phyloP scores from a whole-genome alignment of 1,139 yeast species.

The Candida tropicalis region DNA sequence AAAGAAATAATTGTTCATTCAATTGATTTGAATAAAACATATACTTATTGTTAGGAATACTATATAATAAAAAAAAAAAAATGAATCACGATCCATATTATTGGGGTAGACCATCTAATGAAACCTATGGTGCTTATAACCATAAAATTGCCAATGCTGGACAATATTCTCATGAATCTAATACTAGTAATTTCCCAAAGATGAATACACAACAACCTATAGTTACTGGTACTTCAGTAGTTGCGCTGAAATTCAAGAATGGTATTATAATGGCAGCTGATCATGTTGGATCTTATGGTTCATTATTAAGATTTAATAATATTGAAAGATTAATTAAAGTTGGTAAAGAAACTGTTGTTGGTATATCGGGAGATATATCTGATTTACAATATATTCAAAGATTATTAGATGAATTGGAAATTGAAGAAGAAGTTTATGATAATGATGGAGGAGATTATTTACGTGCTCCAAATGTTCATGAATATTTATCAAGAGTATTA shows the following conservation, averaged over 20 bases:
- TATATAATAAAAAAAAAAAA: background rate
- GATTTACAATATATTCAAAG: conserved; percentile 87
- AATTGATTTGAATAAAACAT: background rate
- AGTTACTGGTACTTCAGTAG: conserved; percentile 94
- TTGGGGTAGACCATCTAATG: conserved; percentile 95
- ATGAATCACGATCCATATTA: conserved; percentile 95
- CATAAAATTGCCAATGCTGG: conserved; percentile 64
- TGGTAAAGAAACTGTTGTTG: conserved; percentile 86
- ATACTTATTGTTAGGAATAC: background rate
- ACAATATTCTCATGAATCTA: conserved; percentile 13
- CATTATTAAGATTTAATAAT: conserved; percentile 82
- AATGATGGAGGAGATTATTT: conserved; percentile 72
- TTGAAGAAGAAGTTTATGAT: conserved; percentile 76
- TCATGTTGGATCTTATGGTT: conserved; percentile 90
- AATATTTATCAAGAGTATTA: conserved; percentile 80
- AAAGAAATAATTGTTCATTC: background rate
- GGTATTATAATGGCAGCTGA: conserved; percentile 97
- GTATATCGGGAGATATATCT: conserved; percentile 92
- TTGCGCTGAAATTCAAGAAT: conserved; percentile 85
- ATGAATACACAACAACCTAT: conserved; percentile 93
- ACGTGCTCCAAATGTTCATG: conserved; percentile 86
- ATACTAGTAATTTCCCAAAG: conserved; percentile 52
- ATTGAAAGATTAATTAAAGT: conserved; percentile 83
- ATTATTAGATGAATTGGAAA: conserved; percentile 73
- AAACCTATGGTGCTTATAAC: conserved; percentile 79